Evolutionary conservation across 2,329 filamentous ascomycete genomes (phyloP), one percentile per base, ranked within the genome.

Genomic region (Amesomyces nigricolor): DNA sequence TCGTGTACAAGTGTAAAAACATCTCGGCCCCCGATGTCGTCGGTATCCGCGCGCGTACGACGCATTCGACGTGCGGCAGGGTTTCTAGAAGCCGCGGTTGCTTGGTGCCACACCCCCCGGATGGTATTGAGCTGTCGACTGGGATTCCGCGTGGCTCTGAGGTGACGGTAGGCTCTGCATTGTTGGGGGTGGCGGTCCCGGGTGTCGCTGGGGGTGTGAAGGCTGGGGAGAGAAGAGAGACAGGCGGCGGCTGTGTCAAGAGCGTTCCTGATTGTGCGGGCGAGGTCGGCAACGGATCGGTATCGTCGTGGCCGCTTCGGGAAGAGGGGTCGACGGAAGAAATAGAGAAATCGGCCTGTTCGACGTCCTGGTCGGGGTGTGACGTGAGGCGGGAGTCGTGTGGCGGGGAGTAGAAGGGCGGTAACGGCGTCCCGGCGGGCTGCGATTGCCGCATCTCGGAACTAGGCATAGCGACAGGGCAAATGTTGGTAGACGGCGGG

Each of bases 1-100:
- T 99, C 60, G 86, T 86, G 73, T 99, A 99, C 0, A 97, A 77
- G 68, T 99, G 92, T 50, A 99, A 73, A 72, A 95, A 99, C 91
- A 99, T 97, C 71, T 99, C 91, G 10, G 91, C 88, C 3, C 92
- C 92, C 0, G 81, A 84, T 2, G 90, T 92, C 0, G 92, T 97
- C 0, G 94, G 94, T 64, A 99, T 99, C 53, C 94, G 86, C 16
- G 94, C 94, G 62, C 94, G 87, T 47, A 97, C 94, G 61, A 95
- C 85, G 74, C 94, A 99, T 69, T 89, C 85, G n/a, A 99, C 92
- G 22, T 88, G 74, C 7, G 92, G 94, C 1, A 97, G 77, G 13
- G 78, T 81, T 62, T 87, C 78, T 6, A 96, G 81, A 19, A 96
- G 77, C 57, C 82, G 85, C 0, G 90, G 89, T 32, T 80, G 77